Evolutionary conservation across 805 yeast genomes (phyloP), one percentile per base, ranked within the genome.

Genomic region (Barnettozyma vustinii): DNA sequence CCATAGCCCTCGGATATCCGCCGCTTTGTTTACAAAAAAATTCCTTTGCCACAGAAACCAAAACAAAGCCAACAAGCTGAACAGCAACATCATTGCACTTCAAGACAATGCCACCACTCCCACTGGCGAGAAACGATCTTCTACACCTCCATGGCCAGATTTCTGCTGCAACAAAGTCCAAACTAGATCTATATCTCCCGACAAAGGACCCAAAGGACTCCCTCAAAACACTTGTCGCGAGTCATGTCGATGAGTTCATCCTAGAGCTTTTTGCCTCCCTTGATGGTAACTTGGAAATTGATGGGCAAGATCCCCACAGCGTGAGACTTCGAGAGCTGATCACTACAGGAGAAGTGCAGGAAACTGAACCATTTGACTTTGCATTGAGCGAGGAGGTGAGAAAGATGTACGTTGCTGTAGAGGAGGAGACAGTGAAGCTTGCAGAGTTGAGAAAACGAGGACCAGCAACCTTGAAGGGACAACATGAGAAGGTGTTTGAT

Each of bases 301-400:
- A 81, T 57, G 91, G 87, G 6, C 60, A 58, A 40, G 59, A 71
- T 54, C 30, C 40, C 9, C 9, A 9, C 9, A 36, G 52, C 50
- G 39, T 58, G 20, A 52, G 56, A 46, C 59, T 16, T 4, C 19
- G 37, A n/a, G 21, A 40, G 4, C 6, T 40, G 37, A 12, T 43
- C n/a, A 16, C 32, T 9, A 33, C 36, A 16, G 32, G 47, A 21
- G 42, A 48, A 44, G 36, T n/a, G 9, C 35, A 56, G 49, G 75
- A 75, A 49, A 73, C 80, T 9, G 94, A 84, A 60, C 89, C 91
- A 1, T 85, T 84, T 63, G 92, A 87, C 59, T 65, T 75, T 37
- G 81, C 75, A 18, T 64, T 85, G 50, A 83, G 84, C 62, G 81
- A 77, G 49, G 62, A 71, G 48, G 74, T 87, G 26, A 69, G 92